Evolutionary conservation across 2,329 filamentous ascomycete species (phyloP).

Genomic region (Clonostachys solani): DNA sequence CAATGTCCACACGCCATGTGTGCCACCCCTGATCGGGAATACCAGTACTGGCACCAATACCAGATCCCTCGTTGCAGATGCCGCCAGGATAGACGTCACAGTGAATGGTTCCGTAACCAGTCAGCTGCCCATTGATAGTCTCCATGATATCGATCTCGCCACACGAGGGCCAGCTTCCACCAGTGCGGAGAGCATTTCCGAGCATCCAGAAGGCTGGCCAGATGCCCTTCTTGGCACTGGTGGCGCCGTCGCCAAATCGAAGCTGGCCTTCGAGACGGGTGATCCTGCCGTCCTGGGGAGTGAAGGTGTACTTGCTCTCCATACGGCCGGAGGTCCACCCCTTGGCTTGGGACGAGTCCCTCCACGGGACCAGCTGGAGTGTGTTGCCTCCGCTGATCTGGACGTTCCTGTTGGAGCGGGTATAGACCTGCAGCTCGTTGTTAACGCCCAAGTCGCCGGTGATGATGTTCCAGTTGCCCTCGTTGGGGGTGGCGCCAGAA

Average conservation of each 20-base stretch:
- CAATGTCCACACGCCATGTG: slow-evolving; percentile 43
- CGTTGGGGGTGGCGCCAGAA: slow-evolving; percentile 23
- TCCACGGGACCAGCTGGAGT: slow-evolving; percentile 45
- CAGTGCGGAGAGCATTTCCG: slow-evolving; percentile 42
- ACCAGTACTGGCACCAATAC: slow-evolving; percentile 25
- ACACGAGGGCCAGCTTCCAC: slow-evolving; percentile 43
- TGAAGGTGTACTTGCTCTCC: slow-evolving; percentile 42
- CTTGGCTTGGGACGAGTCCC: slow-evolving; percentile 20
- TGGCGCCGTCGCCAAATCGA: slow-evolving; percentile 36
- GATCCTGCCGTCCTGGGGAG: slow-evolving; percentile 36
- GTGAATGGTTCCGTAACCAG: slow-evolving; percentile 46
- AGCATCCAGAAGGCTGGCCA: slow-evolving; percentile 59
- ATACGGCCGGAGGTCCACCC: slow-evolving; percentile 53
- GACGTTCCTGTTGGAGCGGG: slow-evolving; percentile 37
- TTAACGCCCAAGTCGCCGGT: slow-evolving; percentile 38
- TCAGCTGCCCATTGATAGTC: slow-evolving; percentile 43
- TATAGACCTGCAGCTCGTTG: slow-evolving; percentile 47
- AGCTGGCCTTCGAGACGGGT: slow-evolving; percentile 41
- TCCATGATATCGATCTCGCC: slow-evolving; percentile 58
- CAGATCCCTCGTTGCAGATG: slow-evolving; percentile 46
- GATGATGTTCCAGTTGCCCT: slow-evolving; percentile 34
- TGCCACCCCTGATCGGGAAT: slow-evolving; percentile 39
- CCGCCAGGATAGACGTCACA: slow-evolving; percentile 40
- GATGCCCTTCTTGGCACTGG: slow-evolving; percentile 43
- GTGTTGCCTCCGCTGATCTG: slow-evolving; percentile 45